Conservation (phyloP, 2,329 filamentous ascomycete species). For the Graphiopsis chlorocephala region DNA sequence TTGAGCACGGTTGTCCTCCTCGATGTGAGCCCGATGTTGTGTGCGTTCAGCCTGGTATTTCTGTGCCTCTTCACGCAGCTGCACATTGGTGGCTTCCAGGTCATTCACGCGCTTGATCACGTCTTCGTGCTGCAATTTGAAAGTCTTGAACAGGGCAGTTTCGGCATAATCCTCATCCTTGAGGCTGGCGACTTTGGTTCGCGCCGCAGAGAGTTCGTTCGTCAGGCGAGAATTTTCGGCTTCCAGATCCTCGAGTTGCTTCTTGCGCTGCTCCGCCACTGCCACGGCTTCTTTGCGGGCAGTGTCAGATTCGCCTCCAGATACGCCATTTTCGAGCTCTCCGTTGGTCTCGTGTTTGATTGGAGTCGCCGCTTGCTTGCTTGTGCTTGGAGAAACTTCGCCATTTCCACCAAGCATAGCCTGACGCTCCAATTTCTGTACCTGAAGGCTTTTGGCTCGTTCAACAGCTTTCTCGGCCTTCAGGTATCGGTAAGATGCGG, state of each 20-base stretch:
- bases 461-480: conserved; percentile 95
- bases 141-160: conserved; percentile 88
- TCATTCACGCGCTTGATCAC: conserved; percentile 89
- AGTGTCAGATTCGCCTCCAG: conserved; percentile 66
- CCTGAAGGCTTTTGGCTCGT: conserved; percentile 80
- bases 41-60: conserved; percentile 83
- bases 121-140: conserved; percentile 88
- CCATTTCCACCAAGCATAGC: conserved; percentile 67
- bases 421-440: conserved; percentile 88
- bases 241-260: conserved; percentile 78
- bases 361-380: conserved; percentile 8
- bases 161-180: conserved; percentile 92
- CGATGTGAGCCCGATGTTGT: conserved; percentile 74
- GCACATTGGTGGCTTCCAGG: conserved; percentile 81
- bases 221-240: conserved; percentile 72
- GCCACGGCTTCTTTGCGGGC: conserved; percentile 76
- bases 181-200: conserved; percentile 63
- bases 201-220: conserved; percentile 76
- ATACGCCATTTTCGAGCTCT: conserved; percentile 54
- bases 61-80: conserved; percentile 79
- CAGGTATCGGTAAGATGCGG: conserved; percentile 85
- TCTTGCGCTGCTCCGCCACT: conserved; percentile 76
- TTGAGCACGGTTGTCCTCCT: conserved; percentile 71
- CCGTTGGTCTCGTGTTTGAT: conserved; percentile 44
- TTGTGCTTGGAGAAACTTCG: conserved; percentile 27